These are phyloP conservation scores for Brassica incana DNA, from an alignment of 345 rosid genomes.

Conservation along the genomic window DNA sequence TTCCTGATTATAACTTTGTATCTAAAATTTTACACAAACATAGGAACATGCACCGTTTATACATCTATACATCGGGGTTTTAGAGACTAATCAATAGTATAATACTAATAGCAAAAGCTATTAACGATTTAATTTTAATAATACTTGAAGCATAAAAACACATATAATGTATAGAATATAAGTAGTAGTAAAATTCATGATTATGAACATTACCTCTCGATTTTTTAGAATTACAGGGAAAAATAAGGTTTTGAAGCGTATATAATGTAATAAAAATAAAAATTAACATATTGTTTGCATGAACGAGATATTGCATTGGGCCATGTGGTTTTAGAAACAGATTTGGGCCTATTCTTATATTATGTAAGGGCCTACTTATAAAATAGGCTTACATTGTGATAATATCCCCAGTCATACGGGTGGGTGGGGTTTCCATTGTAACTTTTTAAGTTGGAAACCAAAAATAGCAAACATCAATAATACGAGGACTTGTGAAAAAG, in stretches of 20 bases:
- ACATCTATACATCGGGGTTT: not conserved
- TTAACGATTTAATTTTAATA: no score
- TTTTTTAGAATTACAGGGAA: not conserved
- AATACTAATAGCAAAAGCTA: no score
- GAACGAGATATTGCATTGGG: not conserved
- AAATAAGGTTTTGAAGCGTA: not conserved
- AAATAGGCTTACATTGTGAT: not conserved
- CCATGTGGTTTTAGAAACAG: not conserved
- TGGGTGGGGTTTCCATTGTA: not conserved
- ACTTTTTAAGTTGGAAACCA: not conserved
- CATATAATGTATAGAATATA: not conserved
- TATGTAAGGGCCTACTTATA: not conserved
- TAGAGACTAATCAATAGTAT: not conserved
- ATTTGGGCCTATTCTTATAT: not conserved
- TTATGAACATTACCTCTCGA: not conserved
- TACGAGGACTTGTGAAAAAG: not conserved
- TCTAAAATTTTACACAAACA: not conserved
- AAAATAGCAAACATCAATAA: not conserved
- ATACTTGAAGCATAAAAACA: not conserved
- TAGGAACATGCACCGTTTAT: not conserved
- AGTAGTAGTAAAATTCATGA: not conserved
- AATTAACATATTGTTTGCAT: not conserved
- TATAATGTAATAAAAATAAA: not conserved
- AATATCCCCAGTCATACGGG: slow-evolving; percentile 8
- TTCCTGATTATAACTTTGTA: not conserved